phyloP scores from a whole-genome alignment of 164 flowering plant species.

The Tetracentron sinense region DNA sequence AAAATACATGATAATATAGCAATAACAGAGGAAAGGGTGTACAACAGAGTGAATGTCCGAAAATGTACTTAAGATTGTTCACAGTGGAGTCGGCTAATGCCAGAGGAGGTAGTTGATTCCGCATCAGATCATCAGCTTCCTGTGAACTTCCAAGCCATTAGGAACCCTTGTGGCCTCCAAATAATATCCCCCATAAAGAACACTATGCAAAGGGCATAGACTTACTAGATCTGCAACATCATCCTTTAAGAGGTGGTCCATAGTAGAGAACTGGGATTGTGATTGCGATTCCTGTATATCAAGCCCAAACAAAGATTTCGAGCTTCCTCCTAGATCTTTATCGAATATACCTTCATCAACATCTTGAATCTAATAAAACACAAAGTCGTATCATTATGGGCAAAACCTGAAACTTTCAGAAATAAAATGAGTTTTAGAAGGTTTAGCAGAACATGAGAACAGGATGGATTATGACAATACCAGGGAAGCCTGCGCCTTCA shows the following conservation, averaged over 20 bases:
- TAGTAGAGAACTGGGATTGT: too few relatives aligned
- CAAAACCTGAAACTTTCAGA: not conserved
- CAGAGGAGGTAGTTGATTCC: constrained; percentile 22
- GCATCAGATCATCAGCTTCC: constrained; percentile 42
- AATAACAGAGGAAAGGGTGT: not conserved
- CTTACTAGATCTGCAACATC: constrained; percentile 38
- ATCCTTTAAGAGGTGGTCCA: too few relatives aligned
- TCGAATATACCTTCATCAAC: constrained; percentile 47
- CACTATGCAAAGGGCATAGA: not conserved
- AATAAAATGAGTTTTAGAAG: not conserved
- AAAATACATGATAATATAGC: not conserved
- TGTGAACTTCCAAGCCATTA: constrained; percentile 26
- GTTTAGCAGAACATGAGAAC: not conserved
- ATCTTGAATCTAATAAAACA: constrained; percentile 61
- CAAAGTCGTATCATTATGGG: not conserved
- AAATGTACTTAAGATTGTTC: constrained; percentile 35
- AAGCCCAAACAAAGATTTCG: constrained; percentile 29
- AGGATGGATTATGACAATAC: constrained; percentile 29
- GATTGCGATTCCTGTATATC: constrained; percentile 29
- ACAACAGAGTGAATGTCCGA: not conserved
- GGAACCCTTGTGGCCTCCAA: not conserved
- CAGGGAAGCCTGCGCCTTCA: constrained; percentile 90
- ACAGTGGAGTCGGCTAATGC: constrained; percentile 26
- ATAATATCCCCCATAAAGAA: not conserved
- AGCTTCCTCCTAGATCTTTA: constrained; percentile 36